These are phyloP conservation scores for Pythium guiyangense DNA, from an alignment of 352 stramenopile genomes.

Conservation along the genomic window DNA sequence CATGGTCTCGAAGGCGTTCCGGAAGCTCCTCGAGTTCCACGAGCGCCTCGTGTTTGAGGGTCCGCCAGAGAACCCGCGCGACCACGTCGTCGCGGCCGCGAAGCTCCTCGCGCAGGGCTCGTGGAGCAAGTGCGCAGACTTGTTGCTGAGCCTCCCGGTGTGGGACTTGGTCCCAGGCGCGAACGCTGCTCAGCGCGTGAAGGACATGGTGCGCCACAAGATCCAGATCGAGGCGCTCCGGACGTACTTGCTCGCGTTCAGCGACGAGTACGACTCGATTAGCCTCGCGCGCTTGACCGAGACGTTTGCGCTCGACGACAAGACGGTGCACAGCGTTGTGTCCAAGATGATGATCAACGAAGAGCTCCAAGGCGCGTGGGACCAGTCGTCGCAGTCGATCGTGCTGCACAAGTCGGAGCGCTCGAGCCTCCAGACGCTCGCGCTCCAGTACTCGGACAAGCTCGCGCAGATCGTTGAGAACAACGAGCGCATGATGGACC, in stretches of 20 bases:
- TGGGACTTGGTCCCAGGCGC: conserved; percentile 95
- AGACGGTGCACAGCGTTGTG: conserved; percentile 96
- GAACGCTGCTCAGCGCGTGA: conserved; percentile 78
- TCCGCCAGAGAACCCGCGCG: conserved; percentile 96
- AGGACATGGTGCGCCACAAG: conserved; percentile 90
- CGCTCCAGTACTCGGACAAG: conserved; percentile 96
- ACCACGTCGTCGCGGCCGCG: conserved; percentile 95
- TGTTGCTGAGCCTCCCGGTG: conserved; percentile 88
- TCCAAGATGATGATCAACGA: conserved; percentile 99
- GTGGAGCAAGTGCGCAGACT: conserved; percentile 92
- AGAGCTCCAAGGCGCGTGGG: conserved; percentile 96
- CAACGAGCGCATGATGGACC: conserved; percentile 88
- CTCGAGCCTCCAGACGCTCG: conserved; percentile 92
- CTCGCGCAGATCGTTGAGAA: conserved; percentile 85
- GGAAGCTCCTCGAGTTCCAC: conserved; percentile 90
- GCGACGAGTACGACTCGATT: conserved; percentile 95
- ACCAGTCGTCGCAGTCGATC: conserved; percentile 97
- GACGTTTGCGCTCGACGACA: conserved; percentile 97
- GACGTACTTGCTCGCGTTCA: conserved; percentile 96
- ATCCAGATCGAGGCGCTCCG: conserved; percentile 95
- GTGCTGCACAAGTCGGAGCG: conserved; percentile 94
- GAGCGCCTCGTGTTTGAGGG: conserved; percentile 95
- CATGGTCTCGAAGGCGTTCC: conserved; percentile 94
- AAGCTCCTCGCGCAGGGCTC: conserved; percentile 94
- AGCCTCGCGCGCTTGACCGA: conserved; percentile 92